Evolutionary conservation across 441 rosid species (phyloP).

Genomic region (Hura crepitans): DNA sequence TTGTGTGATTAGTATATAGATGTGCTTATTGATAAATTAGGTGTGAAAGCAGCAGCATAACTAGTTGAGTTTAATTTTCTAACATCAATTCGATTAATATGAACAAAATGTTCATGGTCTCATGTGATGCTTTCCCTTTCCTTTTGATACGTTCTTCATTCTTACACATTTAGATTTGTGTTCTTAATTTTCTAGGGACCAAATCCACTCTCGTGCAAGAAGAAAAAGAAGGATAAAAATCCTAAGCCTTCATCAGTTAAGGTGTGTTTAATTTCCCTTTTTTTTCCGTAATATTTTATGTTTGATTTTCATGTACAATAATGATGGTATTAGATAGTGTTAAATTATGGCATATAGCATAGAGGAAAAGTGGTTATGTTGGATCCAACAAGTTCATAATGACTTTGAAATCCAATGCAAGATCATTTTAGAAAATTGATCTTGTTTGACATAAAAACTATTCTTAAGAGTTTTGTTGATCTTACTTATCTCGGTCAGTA

Average conservation of each 20-base stretch:
- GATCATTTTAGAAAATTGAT: background rate
- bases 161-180: conserved; percentile 9
- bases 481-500: background rate
- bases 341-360: background rate
- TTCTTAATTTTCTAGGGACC: conserved; percentile 55
- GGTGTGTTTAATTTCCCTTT: conserved; percentile 32
- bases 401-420: background rate
- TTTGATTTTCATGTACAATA: background rate
- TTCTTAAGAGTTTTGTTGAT: background rate
- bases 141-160: background rate
- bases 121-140: background rate
- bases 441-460: too few species aligned
- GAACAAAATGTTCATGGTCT: background rate
- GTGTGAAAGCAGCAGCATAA: background rate
- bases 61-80: background rate
- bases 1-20: background rate
- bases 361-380: background rate
- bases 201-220: conserved; percentile 76
- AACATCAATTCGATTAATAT: background rate
- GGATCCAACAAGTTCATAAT: background rate
- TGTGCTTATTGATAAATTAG: background rate
- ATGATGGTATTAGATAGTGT: background rate
- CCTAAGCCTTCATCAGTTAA: conserved; percentile 28
- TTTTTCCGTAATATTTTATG: too few species aligned
- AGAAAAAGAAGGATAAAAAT: conserved; percentile 47